These are phyloP conservation scores for Tetrastigma voinierianum DNA, from an alignment of 164 flowering plant species.

Conservation along the genomic window DNA sequence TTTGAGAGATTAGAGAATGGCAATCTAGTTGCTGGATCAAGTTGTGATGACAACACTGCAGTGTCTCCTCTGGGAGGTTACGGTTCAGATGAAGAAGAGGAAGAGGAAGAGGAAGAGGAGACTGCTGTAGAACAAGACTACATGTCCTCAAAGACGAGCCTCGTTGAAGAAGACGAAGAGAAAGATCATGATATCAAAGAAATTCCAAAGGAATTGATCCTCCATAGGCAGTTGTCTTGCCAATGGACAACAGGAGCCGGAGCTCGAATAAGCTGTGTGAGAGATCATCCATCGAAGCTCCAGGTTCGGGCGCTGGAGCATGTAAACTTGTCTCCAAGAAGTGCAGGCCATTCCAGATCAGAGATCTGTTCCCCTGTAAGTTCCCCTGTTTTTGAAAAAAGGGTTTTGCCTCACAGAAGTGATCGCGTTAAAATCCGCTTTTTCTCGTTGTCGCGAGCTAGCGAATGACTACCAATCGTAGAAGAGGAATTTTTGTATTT, in stretches of 20 bases:
- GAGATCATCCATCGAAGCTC: constrained; percentile 74
- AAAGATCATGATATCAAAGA: constrained; percentile 30
- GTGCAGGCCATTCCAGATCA: constrained; percentile 22
- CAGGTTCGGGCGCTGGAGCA: constrained; percentile 66
- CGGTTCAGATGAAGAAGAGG: constrained; percentile 33
- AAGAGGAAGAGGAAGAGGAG: constrained; percentile 38
- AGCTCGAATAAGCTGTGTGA: constrained; percentile 75
- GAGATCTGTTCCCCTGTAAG: constrained; percentile 12
- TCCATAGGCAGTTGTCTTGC: constrained; percentile 60
- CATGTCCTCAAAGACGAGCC: constrained; percentile 17
- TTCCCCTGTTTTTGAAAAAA: not conserved
- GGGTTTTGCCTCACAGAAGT: constrained; percentile 1
- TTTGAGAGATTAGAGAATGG: constrained; percentile 22
- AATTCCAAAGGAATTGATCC: constrained; percentile 49
- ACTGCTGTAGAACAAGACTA: constrained; percentile 15
- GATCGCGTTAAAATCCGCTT: constrained; percentile 8
- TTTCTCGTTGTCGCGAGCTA: constrained; percentile 15
- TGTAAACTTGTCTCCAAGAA: constrained; percentile 73
- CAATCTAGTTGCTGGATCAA: constrained; percentile 9
- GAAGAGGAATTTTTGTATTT: too few species aligned
- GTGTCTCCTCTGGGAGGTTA: constrained; percentile 27
- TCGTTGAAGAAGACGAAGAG: constrained; percentile 25
- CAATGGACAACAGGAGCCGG: constrained; percentile 91
- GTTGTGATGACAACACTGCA: not conserved
- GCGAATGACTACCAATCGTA: not conserved